phyloP scores from a whole-genome alignment of 495 filamentous ascomycete species.

The Stereocaulon alpinum region DNA sequence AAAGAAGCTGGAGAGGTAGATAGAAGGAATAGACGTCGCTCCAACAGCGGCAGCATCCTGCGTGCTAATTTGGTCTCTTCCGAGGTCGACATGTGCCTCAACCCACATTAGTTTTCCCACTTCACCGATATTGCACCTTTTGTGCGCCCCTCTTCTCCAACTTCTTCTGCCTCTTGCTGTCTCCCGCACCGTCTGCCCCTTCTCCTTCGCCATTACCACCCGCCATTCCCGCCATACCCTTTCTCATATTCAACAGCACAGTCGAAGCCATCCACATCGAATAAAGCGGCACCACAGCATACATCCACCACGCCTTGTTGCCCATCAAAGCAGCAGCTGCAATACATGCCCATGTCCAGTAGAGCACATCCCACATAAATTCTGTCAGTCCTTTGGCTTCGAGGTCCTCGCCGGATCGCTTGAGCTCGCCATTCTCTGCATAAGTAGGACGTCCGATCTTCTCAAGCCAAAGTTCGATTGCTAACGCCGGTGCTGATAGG shows the following conservation, averaged over 20 bases:
- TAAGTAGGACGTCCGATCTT: conserved; percentile 68
- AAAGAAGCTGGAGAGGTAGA: no score
- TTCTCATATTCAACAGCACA: conserved; percentile 53
- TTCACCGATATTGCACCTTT: conserved; percentile 36
- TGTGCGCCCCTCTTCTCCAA: conserved; percentile 50
- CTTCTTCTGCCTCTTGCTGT: conserved; percentile 54
- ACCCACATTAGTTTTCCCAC: background rate
- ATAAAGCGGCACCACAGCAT: conserved; percentile 58
- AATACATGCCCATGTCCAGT: conserved; percentile 74
- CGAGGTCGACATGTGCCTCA: no score
- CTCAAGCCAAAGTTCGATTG: conserved; percentile 77
- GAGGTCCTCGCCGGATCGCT: conserved; percentile 75
- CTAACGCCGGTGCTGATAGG: conserved; percentile 60
- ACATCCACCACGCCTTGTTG: conserved; percentile 69
- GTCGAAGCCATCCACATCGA: conserved; percentile 57
- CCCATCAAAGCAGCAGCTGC: conserved; percentile 56
- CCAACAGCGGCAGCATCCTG: no score
- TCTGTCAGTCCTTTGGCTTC: conserved; percentile 83
- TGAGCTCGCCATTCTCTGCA: conserved; percentile 55
- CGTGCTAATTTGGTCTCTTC: no score
- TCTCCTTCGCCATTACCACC: conserved; percentile 22
- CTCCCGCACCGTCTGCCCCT: conserved; percentile 20
- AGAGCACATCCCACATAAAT: conserved; percentile 94
- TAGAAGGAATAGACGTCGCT: no score
- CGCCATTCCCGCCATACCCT: conserved; percentile 51